These are phyloP conservation scores for Maudiozyma bulderi DNA, from an alignment of 805 yeast species.

Conservation along the genomic window DNA sequence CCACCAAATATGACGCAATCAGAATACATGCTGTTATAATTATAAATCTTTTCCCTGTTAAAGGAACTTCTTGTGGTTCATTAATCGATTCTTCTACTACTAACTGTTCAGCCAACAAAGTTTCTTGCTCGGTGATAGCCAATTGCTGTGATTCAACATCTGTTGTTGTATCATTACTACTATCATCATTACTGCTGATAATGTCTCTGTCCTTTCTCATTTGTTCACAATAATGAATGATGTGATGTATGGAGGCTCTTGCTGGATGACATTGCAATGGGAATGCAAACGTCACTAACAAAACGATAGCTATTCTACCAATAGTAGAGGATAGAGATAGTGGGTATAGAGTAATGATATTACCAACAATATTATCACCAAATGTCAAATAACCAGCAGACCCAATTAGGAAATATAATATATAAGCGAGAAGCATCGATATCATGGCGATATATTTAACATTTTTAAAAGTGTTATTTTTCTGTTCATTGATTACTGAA, in stretches of 20 bases:
- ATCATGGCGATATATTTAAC: conserved; percentile 39
- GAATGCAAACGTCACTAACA: conserved; percentile 72
- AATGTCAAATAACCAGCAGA: conserved; percentile 76
- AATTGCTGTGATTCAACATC: neutral
- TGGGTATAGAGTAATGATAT: conserved; percentile 71
- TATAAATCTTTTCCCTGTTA: conserved; percentile 34
- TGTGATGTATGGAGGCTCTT: conserved; percentile 69
- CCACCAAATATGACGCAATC: conserved; percentile 41
- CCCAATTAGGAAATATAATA: conserved; percentile 64
- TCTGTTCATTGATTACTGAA: conserved; percentile 74
- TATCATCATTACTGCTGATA: neutral
- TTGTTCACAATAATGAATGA: conserved; percentile 39
- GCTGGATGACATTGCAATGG: conserved; percentile 91
- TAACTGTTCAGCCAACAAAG: conserved; percentile 4
- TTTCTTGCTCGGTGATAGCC: neutral
- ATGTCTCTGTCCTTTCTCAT: neutral
- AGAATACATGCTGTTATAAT: conserved; percentile 41
- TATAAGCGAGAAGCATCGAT: conserved; percentile 52
- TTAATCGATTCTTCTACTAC: conserved; percentile 15
- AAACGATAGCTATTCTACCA: conserved; percentile 72
- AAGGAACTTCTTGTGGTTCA: conserved; percentile 12
- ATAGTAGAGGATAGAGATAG: conserved; percentile 54
- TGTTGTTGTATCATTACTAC: neutral
- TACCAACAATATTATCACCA: conserved; percentile 72
- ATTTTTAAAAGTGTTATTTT: conserved; percentile 39